Conservation (phyloP, 257 asterid species). For the Ajuga chamaepitys region DNA sequence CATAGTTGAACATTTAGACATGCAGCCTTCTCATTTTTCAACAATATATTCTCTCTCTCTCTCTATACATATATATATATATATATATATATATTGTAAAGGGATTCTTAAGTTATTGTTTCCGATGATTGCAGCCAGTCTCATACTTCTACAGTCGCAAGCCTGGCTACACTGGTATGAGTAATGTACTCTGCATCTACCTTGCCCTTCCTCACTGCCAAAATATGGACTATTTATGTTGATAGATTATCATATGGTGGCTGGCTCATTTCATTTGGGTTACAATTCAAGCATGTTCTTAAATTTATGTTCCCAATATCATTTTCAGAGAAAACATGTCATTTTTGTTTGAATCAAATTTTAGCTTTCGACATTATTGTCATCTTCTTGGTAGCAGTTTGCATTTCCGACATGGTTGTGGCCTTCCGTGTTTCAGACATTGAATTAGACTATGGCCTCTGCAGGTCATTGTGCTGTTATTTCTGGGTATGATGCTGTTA, state of each 20-base stretch:
- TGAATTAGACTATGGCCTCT: constrained; percentile 10
- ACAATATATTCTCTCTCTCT: too few species aligned
- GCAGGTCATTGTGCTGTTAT: constrained; percentile 84
- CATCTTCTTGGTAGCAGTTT: neutral
- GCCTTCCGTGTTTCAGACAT: neutral
- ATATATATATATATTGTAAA: too few species aligned
- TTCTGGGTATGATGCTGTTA: constrained; percentile 76
- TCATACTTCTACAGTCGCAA: constrained; percentile 40
- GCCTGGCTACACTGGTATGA: constrained; percentile 78
- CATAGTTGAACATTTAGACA: too few species aligned
- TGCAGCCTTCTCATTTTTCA: neutral
- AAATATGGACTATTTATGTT: too few species aligned
- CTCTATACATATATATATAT: too few species aligned
- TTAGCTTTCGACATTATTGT: neutral
- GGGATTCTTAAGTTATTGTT: neutral
- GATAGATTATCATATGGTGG: too few species aligned
- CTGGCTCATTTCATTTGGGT: neutral
- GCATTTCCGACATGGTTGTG: neutral
- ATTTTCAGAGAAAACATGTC: neutral
- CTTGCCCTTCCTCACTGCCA: too few species aligned
- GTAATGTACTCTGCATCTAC: constrained; percentile 5
- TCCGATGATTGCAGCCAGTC: constrained; percentile 35
- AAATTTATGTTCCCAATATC: neutral
- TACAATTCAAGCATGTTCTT: neutral
- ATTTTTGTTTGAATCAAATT: neutral